A percentile compares a stretch with the other conserved stretches of the same genome.
Conservation (phyloP, 805 yeast genomes). For the Saturnispora saitoi region DNA sequence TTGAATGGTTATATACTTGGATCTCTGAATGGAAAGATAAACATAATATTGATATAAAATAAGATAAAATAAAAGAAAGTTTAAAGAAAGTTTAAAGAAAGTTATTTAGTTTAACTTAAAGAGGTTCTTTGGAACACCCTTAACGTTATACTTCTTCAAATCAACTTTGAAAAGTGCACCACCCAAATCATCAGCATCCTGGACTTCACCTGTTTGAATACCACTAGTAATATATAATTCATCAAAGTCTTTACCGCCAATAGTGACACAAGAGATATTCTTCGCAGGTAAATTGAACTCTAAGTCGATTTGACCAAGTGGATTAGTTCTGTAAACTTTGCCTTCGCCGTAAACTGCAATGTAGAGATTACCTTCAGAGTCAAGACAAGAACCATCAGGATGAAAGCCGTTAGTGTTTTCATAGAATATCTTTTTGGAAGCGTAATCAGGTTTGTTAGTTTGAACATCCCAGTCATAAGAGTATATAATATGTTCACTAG, state of each 20-base stretch:
- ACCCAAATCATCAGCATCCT: conserved; percentile 39
- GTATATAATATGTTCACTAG: conserved; percentile 39
- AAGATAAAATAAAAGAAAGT: background rate
- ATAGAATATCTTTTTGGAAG: conserved; percentile 34
- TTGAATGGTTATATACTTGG: conserved; percentile 12
- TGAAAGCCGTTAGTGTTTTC: conserved; percentile 22
- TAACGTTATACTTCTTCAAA: conserved; percentile 24
- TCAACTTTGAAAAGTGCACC: conserved; percentile 49
- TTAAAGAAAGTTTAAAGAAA: no score
- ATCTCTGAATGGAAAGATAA: conserved; percentile 4
- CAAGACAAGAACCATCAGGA: conserved; percentile 75
- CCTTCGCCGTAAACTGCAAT: conserved; percentile 60
- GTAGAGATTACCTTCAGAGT: conserved; percentile 46
- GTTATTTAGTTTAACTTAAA: conserved; percentile 19
- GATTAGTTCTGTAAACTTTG: conserved; percentile 45
- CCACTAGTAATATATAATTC: conserved; percentile 66
- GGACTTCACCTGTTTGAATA: conserved; percentile 28
- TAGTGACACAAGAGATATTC: conserved; percentile 56
- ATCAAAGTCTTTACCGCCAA: conserved; percentile 52
- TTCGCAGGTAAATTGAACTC: conserved; percentile 49
- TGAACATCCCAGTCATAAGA: conserved; percentile 35
- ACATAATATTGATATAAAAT: background rate
- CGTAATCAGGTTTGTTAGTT: conserved; percentile 26
- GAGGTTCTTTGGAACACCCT: conserved; percentile 27
- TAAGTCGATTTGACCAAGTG: conserved; percentile 42